Conservation (phyloP, 75 land plant genomes). For the Sequoiadendron giganteum region DNA sequence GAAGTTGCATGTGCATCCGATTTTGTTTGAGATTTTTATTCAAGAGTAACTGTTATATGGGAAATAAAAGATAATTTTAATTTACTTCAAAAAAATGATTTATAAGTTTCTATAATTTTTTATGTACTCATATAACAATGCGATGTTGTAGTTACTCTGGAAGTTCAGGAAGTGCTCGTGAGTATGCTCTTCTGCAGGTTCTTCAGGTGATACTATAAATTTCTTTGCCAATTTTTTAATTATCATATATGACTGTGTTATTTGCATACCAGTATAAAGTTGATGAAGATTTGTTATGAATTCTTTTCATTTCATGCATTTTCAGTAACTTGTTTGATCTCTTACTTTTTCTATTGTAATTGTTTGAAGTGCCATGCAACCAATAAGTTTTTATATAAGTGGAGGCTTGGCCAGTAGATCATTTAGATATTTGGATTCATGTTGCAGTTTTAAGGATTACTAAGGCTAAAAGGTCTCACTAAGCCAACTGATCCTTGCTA, state of each 20-base stretch:
- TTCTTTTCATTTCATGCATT: background rate
- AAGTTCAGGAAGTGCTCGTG: slow-evolving; percentile 48
- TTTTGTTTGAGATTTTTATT: background rate
- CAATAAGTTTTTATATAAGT: background rate
- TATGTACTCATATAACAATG: slow-evolving; percentile 1
- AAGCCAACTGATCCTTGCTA: background rate
- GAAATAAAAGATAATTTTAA: background rate
- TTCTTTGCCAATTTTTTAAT: background rate
- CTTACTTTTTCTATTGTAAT: background rate
- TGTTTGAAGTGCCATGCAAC: background rate
- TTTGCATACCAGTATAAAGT: background rate
- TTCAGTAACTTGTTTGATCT: background rate
- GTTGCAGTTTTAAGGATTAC: background rate
- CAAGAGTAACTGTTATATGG: background rate
- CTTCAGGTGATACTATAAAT: slow-evolving; percentile 49
- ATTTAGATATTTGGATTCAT: background rate
- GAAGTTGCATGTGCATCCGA: background rate
- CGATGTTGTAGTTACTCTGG: slow-evolving; percentile 62
- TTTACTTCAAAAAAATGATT: background rate
- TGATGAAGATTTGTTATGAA: background rate
- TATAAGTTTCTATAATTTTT: background rate
- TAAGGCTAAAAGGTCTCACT: background rate
- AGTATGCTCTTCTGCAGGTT: slow-evolving; percentile 75
- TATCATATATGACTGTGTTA: background rate
- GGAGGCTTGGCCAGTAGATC: background rate